Evolutionary conservation across 306 rosid species (phyloP).

Genomic region (Vigna reflexopilosa): DNA sequence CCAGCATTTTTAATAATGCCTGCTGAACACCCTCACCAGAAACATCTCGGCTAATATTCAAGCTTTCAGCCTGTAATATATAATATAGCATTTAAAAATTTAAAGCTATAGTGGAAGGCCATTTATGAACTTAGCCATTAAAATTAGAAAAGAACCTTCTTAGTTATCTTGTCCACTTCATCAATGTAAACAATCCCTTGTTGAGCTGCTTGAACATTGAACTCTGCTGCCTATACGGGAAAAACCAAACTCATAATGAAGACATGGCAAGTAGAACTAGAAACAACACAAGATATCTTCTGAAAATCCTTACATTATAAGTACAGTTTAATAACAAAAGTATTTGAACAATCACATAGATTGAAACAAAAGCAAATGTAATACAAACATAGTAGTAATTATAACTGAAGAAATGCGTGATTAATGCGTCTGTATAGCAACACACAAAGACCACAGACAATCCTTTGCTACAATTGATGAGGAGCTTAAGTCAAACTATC

Average conservation of each 20-base stretch:
- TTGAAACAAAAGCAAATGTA: slow-evolving; percentile 13
- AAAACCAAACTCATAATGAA: slow-evolving; percentile 35
- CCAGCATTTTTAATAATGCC: slow-evolving; percentile 90
- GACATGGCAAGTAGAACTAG: slow-evolving; percentile 38
- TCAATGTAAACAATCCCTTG: slow-evolving; percentile 92
- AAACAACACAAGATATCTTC: slow-evolving; percentile 1
- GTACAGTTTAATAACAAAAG: background rate
- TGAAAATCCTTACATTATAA: background rate
- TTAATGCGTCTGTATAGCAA: background rate
- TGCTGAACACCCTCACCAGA: slow-evolving; percentile 97
- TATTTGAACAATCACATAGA: background rate
- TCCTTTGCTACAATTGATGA: background rate
- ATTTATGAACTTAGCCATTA: slow-evolving; percentile 15
- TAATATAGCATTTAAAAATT: slow-evolving; percentile 31
- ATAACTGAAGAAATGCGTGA: background rate
- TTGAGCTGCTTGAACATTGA: slow-evolving; percentile 94
- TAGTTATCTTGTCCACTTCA: slow-evolving; percentile 96
- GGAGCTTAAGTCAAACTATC: slow-evolving; percentile 19
- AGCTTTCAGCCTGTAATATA: slow-evolving; percentile 80
- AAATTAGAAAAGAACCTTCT: slow-evolving; percentile 65
- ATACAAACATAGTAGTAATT: background rate
- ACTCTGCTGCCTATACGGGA: slow-evolving; percentile 75
- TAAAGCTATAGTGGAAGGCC: background rate
- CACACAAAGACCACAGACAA: background rate
- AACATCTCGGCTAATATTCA: slow-evolving; percentile 90